Evolutionary conservation across 805 yeast species (phyloP).

Genomic region (Ogataea naganishii): DNA sequence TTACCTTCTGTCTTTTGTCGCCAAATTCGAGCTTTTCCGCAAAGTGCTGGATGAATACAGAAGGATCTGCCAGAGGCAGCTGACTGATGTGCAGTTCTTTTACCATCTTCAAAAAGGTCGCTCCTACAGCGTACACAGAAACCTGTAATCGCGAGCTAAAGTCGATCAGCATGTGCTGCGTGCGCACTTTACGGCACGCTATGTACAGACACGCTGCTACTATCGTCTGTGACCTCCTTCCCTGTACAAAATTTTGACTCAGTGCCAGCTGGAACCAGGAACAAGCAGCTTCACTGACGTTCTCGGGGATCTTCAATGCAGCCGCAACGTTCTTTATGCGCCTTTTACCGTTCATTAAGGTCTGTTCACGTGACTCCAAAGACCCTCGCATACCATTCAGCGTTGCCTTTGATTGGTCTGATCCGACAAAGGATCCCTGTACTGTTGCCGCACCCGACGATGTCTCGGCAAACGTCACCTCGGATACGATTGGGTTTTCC

Average conservation of each 20-base stretch:
- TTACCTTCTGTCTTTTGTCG: slow-evolving; percentile 62
- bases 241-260: slow-evolving; percentile 86
- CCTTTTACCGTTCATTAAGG: slow-evolving; percentile 74
- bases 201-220: slow-evolving; percentile 91
- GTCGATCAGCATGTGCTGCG: slow-evolving; percentile 94
- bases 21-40: slow-evolving; percentile 82
- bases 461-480: slow-evolving; percentile 88
- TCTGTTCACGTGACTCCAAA: slow-evolving; percentile 82
- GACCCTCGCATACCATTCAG: slow-evolving; percentile 66
- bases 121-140: slow-evolving; percentile 90
- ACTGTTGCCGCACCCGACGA: slow-evolving; percentile 92
- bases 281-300: slow-evolving; percentile 76
- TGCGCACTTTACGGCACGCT: slow-evolving; percentile 85
- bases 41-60: slow-evolving; percentile 87
- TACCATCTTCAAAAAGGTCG: slow-evolving; percentile 91
- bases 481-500: slow-evolving; percentile 92
- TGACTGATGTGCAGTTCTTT: slow-evolving; percentile 68
- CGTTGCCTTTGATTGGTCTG: slow-evolving; percentile 72
- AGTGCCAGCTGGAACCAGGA: slow-evolving; percentile 88
- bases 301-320: slow-evolving; percentile 73
- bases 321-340: slow-evolving; percentile 74
- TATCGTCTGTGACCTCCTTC: slow-evolving; percentile 93
- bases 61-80: slow-evolving; percentile 89
- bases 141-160: slow-evolving; percentile 85
- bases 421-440: slow-evolving; percentile 88